Evolutionary conservation across 352 stramenopile genomes (phyloP), one percentile per base, ranked within the genome.

Genomic region (Pythium pyrilobum): DNA sequence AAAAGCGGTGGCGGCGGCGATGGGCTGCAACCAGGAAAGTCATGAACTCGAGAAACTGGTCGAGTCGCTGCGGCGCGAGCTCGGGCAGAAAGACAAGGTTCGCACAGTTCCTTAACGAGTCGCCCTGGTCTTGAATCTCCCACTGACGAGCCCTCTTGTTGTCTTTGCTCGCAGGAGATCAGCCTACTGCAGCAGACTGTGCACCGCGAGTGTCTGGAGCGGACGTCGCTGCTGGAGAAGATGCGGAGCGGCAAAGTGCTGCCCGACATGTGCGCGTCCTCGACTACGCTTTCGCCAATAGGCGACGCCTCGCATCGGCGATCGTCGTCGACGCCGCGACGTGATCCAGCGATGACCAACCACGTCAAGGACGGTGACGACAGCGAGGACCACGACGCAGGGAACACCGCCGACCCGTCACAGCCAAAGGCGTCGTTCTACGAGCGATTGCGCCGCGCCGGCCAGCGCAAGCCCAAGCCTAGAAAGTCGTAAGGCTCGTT

Each of bases 121-220:
- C n/a, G 31, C 10, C n/a, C 11, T 52, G 11, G n/a, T 41, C 24
- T 36, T 45, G 6, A 29, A 12, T 18, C 4, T 8, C 20, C 4
- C 9, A 21, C 7, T 2, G 4, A 4, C 31, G 21, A 11, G 21
- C 40, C 28, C 40, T 46, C 23, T 15, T 12, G 3, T 43, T 2
- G 9, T 34, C 28, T 42, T 48, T 33, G 18, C 18, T 31, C 40
- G 20, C 40, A 93, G 78, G 82, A 93, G 57, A 91, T 93, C 16
- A 20, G 59, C 9, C 57, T 91, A 15, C 62, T 93, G 12, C 80
- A 91, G 45, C 78, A 88, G 32, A 93, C 82, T 1, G 82, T 93
- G 52, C 81, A 93, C 63, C 74, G 79, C 7, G 82, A 93, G 60
- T 91, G 82, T 43, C 62, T 93, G 24, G 82, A 93, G 58, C 72